Evolutionary conservation across 1,284 basidiomycete genomes (phyloP).

Genomic region (Rhizoctonia solani): DNA sequence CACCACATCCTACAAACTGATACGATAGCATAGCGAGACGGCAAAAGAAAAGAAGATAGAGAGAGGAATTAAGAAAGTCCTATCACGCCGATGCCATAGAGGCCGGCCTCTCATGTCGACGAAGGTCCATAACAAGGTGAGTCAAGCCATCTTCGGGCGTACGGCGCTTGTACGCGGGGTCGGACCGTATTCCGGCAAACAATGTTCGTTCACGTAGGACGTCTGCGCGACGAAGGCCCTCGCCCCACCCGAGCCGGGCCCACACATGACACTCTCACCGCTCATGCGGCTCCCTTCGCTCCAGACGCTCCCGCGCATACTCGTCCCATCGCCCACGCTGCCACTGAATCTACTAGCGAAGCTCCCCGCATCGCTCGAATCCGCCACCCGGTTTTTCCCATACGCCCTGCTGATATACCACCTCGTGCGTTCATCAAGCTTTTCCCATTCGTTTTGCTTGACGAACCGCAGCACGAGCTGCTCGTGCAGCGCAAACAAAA

Average conservation of each 20-base stretch:
- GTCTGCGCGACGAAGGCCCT: conserved; percentile 19
- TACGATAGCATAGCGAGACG: too few species aligned
- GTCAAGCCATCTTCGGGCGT: conserved; percentile 6
- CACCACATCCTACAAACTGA: too few species aligned
- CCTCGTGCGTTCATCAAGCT: not conserved
- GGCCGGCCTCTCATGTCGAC: not conserved
- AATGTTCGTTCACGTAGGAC: conserved; percentile 21
- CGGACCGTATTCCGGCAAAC: conserved; percentile 6
- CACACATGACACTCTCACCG: conserved; percentile 15
- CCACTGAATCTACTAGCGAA: conserved; percentile 13
- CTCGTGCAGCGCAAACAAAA: conserved; percentile 12
- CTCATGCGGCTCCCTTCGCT: conserved; percentile 30
- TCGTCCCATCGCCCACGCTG: not conserved
- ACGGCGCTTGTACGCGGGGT: conserved; percentile 20
- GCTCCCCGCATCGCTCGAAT: conserved; percentile 11
- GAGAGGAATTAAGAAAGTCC: not conserved
- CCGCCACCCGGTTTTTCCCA: conserved; percentile 1
- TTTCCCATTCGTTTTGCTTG: conserved; percentile 27
- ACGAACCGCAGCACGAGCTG: conserved; percentile 25
- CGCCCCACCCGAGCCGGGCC: conserved; percentile 17
- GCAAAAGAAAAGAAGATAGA: too few species aligned
- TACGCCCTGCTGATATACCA: conserved; percentile 18
- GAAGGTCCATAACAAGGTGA: conserved; percentile 23
- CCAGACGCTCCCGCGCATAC: conserved; percentile 18
- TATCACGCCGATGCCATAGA: not conserved